Evolutionary conservation across 192 early-diverging fungal species (phyloP).

Genomic region (Coemansia sp.): DNA sequence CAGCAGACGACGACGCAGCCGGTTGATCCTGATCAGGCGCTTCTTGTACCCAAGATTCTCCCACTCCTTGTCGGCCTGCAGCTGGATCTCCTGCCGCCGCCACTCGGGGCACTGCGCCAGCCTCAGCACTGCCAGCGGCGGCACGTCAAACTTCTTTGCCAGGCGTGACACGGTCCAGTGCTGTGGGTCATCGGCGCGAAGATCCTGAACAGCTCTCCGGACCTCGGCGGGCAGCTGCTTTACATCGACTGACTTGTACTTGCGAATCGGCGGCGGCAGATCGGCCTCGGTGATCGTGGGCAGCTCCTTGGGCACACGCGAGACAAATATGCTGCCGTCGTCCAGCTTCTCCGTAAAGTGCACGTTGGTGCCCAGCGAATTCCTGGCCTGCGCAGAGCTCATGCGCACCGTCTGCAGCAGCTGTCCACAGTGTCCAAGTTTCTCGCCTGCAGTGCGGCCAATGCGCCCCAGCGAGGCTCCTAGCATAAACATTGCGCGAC

Average conservation of each 20-base stretch:
- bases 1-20: constrained; percentile 50
- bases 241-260: constrained; percentile 14
- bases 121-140: constrained; percentile 33
- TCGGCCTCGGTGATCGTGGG: constrained; percentile 42
- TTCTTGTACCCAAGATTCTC: constrained; percentile 49
- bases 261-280: constrained; percentile 45
- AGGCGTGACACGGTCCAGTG: constrained; percentile 55
- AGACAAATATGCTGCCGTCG: constrained; percentile 55
- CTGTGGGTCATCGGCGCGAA: constrained; percentile 52
- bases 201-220: constrained; percentile 26
- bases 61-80: constrained; percentile 45
- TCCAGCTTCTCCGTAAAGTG: constrained; percentile 50
- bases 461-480: constrained; percentile 4
- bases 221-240: constrained; percentile 35
- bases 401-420: constrained; percentile 22
- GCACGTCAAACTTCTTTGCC: constrained; percentile 49
- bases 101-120: constrained; percentile 39
- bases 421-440: not conserved
- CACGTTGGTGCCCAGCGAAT: constrained; percentile 46
- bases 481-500: constrained; percentile 3
- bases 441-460: constrained; percentile 6
- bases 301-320: constrained; percentile 44
- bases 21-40: constrained; percentile 52
- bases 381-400: constrained; percentile 47
- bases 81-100: constrained; percentile 46